A percentile compares a stretch with the other conserved stretches of the same genome.
Evolutionary conservation across 176 grass and related monocot genomes (phyloP).

Genomic region (Secale cereale): DNA sequence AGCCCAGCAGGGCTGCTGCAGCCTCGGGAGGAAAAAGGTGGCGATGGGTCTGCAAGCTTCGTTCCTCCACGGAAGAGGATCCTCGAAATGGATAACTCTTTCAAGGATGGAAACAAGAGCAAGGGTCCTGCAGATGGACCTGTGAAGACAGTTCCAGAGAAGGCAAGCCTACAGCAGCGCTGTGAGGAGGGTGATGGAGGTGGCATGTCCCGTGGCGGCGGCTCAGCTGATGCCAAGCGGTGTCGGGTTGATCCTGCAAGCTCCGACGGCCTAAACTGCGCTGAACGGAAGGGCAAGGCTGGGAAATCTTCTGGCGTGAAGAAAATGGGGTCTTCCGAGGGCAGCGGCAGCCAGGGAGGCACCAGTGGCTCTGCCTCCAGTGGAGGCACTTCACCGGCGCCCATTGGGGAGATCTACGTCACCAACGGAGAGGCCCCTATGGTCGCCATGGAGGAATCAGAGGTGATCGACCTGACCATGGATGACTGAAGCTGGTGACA

Average conservation of each 20-base stretch:
- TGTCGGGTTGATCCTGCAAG: background rate
- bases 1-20: background rate
- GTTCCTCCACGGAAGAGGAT: background rate
- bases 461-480: conserved; percentile 34
- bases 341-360: background rate
- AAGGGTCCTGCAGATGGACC: background rate
- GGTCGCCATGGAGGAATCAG: background rate
- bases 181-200: background rate
- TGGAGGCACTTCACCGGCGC: background rate
- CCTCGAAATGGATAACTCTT: background rate
- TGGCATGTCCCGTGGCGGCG: background rate
- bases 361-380: background rate
- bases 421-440: conserved; percentile 24
- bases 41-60: background rate
- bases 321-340: background rate
- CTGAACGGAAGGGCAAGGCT: conserved; percentile 44
- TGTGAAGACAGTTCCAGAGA: background rate
- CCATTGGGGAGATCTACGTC: conserved; percentile 37
- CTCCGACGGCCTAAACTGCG: conserved; percentile 34
- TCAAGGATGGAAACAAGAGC: background rate
- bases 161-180: background rate
- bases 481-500: conserved; percentile 19
- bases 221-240: background rate
- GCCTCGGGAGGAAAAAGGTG: background rate
- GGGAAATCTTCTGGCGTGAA: conserved; percentile 1